Conservation (phyloP, 495 filamentous ascomycete genomes). For the Xylaria telfairii region DNA sequence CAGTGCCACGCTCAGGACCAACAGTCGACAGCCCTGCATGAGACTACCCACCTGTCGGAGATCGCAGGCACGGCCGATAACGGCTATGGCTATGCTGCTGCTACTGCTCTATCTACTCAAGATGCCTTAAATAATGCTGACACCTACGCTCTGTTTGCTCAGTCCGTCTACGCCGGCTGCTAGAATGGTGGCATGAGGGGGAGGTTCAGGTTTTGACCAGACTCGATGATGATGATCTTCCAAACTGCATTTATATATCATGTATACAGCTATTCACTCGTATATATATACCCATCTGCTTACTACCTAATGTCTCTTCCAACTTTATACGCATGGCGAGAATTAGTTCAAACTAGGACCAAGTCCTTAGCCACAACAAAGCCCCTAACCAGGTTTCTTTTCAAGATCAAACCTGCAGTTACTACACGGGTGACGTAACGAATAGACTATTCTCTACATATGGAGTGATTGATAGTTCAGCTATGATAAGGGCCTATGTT, state of each 20-base stretch:
- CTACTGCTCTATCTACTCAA: constrained; percentile 45
- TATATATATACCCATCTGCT: neutral
- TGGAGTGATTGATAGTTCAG: too few relatives aligned
- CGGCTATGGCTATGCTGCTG: constrained; percentile 60
- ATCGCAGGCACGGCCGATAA: constrained; percentile 57
- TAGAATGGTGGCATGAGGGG: neutral
- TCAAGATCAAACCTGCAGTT: too few relatives aligned
- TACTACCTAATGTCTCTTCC: neutral
- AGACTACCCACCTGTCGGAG: constrained; percentile 64
- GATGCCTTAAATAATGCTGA: constrained; percentile 63
- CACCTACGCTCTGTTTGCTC: constrained; percentile 63
- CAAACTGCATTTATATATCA: neutral
- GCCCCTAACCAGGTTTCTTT: too few relatives aligned
- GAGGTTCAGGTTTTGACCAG: neutral
- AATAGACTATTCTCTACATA: too few relatives aligned
- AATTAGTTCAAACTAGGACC: too few relatives aligned
- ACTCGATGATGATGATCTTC: neutral
- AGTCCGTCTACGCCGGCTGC: constrained; percentile 33
- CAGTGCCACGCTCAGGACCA: constrained; percentile 64
- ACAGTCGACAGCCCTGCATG: constrained; percentile 63
- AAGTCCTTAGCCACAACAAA: too few relatives aligned
- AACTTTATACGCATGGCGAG: too few relatives aligned
- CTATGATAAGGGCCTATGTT: too few relatives aligned
- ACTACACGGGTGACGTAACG: too few relatives aligned
- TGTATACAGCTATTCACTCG: neutral